Evolutionary conservation across 2,329 filamentous ascomycete species (phyloP).

Genomic region (Fusarium sp.): DNA sequence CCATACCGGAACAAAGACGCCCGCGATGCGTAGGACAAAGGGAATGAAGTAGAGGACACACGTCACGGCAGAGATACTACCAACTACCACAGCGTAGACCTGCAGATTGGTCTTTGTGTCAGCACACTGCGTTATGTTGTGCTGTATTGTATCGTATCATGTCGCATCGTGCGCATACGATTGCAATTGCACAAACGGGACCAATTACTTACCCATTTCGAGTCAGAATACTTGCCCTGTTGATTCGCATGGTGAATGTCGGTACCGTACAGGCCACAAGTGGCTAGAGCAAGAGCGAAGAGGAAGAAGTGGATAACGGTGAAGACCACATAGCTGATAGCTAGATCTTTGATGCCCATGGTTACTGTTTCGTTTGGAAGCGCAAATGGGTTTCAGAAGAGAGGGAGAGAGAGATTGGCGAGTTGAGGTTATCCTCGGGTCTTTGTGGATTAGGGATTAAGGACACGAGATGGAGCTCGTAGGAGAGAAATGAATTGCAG

Average conservation of each 20-base stretch:
- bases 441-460: neutral
- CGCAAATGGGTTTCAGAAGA: neutral
- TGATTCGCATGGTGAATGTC: conserved; percentile 71
- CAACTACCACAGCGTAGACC: conserved; percentile 80
- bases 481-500: conserved; percentile 4
- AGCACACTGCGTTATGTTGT: conserved; percentile 5
- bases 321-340: conserved; percentile 66
- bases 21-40: conserved; percentile 65
- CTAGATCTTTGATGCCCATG: conserved; percentile 61
- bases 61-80: conserved; percentile 73
- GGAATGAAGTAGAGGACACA: conserved; percentile 74
- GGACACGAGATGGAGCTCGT: neutral
- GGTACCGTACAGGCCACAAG: conserved; percentile 81
- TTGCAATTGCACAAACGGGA: neutral
- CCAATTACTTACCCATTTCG: conserved; percentile 73
- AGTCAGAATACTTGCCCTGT: conserved; percentile 64
- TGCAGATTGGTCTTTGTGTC: conserved; percentile 46
- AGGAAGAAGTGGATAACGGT: conserved; percentile 77
- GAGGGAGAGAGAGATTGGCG: conserved; percentile 1
- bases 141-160: neutral
- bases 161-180: neutral
- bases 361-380: conserved; percentile 1
- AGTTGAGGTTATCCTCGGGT: conserved; percentile 16
- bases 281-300: conserved; percentile 79
- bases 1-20: conserved; percentile 70